Base-by-base conservation (phyloP, 1,139 yeast species). In the Scheffersomyces cryptocercus region DNA sequence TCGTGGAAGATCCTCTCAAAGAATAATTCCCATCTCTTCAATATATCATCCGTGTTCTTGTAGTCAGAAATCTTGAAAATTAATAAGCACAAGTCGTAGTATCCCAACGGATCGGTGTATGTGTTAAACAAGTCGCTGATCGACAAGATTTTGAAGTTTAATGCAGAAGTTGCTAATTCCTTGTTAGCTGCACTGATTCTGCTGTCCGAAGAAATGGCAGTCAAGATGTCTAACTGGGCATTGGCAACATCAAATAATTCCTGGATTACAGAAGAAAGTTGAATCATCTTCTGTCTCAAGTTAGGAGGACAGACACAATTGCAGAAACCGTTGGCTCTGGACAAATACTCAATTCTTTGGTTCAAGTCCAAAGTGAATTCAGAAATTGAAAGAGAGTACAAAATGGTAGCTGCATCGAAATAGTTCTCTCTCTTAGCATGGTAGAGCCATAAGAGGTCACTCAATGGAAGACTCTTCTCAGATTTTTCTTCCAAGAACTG, bases 311-410 rank as follows among this genome's bases (percentile, higher is more conserved):
- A 84, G 28, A 82, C 83, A 62, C 96, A 85, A 57, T 88, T 88
- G 61, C 97, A 88, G 69, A 88, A 91, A 3, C 97, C 97, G 61
- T 86, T 87, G 1, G 97, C 98, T 52, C 98, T 79, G 1, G 97
- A 88, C 47, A 93, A 74, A 58, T 81, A 90, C 62, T 91, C 97
- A 39, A 93, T 85, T 62, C 99, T 79, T 55, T 86, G 85, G 34
- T 79, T 75, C 49, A 93, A 74, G 34, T 77, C 68, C 43, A 93
- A 73, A 11, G 78, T 77, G 62, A 90, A 90, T 42, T 84, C 86
- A 26, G 95, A 84, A 16, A 82, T 72, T 0, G 97, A 85, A 49
- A 93, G 69, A 7, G 82, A 75, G 55, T 85, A 86, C 46, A 95
- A 74, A 29, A 89, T 88, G 51, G 81, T 81, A 0, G 98, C 97